Evolutionary conservation across 1,139 yeast species (phyloP).

Genomic region (Sugiyamaella xylanicola): DNA sequence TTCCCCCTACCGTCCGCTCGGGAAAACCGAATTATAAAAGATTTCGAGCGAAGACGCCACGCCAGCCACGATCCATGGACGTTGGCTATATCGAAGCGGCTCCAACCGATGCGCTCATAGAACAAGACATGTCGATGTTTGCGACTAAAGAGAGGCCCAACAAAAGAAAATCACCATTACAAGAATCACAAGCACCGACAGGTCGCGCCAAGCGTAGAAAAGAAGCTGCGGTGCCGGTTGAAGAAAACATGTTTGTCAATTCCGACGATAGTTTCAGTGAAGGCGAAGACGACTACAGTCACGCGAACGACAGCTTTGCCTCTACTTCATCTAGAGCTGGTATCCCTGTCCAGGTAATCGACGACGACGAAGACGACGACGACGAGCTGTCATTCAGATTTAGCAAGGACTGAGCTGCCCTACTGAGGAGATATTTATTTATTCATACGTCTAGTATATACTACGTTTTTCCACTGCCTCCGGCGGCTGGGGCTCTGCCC

Average conservation of each 20-base stretch:
- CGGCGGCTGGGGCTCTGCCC: no score
- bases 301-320: no score
- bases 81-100: conserved; percentile 14
- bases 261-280: conserved; percentile 18
- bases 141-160: not conserved
- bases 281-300: not conserved
- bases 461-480: no score
- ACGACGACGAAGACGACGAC: conserved; percentile 25
- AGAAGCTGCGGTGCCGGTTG: not conserved
- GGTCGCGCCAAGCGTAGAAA: conserved; percentile 18
- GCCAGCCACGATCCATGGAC: conserved; percentile 4
- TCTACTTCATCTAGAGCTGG: not conserved
- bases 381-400: conserved; percentile 25
- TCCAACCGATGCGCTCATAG: not conserved
- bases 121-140: conserved; percentile 20
- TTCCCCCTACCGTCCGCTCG: not conserved
- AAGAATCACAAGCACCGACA: conserved; percentile 3
- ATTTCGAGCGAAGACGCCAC: conserved; percentile 18
- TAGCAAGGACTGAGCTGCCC: conserved; percentile 8
- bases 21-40: conserved; percentile 24
- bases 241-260: conserved; percentile 18
- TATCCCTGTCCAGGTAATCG: not conserved
- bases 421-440: not conserved
- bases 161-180: not conserved
- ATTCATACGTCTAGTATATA: not conserved